Evolutionary conservation across 345 rosid genomes (phyloP).

Genomic region (Pelargonium nanum): DNA sequence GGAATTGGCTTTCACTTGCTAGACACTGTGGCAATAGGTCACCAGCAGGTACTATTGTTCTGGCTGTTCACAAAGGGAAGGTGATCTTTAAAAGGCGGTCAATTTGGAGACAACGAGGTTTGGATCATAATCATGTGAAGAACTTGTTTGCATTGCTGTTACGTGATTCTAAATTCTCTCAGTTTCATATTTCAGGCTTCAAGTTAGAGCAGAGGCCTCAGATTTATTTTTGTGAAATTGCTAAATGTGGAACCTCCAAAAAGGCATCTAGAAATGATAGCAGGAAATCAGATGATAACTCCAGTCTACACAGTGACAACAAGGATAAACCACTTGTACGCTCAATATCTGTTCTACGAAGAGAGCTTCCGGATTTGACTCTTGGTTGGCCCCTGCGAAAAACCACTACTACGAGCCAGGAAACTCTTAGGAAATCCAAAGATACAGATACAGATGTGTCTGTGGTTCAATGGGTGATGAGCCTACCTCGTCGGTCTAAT

Average conservation of each 20-base stretch:
- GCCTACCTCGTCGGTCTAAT: slow-evolving; percentile 36
- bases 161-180: not conserved
- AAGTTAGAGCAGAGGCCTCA: slow-evolving; percentile 8
- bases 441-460: slow-evolving; percentile 28
- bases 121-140: not conserved
- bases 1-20: slow-evolving; percentile 14
- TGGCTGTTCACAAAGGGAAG: slow-evolving; percentile 12
- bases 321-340: slow-evolving; percentile 5
- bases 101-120: slow-evolving; percentile 17
- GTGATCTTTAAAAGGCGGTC: slow-evolving; percentile 9
- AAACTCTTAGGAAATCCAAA: slow-evolving; percentile 5
- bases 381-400: slow-evolving; percentile 36
- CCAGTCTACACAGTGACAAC: not conserved
- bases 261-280: slow-evolving; percentile 7
- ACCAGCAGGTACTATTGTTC: slow-evolving; percentile 6
- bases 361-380: slow-evolving; percentile 23
- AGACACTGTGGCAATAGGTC: slow-evolving; percentile 2
- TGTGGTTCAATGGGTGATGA: slow-evolving; percentile 57
- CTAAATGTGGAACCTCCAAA: slow-evolving; percentile 2
- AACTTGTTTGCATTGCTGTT: not conserved
- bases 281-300: slow-evolving; percentile 1
- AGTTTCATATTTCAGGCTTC: slow-evolving; percentile 13
- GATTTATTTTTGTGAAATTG: not conserved
- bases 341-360: slow-evolving; percentile 21
- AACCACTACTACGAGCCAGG: slow-evolving; percentile 2